Conservation (phyloP, 2,329 filamentous ascomycete species). For the Rutstroemia sp. region DNA sequence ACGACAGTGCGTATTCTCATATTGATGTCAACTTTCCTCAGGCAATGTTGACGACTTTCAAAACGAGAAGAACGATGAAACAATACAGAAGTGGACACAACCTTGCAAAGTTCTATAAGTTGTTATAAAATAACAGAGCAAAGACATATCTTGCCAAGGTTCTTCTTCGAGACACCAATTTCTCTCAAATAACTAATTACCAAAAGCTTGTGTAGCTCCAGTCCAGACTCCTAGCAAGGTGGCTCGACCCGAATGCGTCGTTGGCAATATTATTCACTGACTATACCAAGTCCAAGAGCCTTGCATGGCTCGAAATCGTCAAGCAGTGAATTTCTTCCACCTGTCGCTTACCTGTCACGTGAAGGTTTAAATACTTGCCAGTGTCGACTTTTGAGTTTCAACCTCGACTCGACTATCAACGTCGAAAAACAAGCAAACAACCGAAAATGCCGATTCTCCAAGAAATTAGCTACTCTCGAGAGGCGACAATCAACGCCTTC, state of each 20-base stretch:
- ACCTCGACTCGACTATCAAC: neutral
- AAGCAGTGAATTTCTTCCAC: no score
- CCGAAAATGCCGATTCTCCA: slow-evolving; percentile 3
- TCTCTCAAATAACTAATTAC: no score
- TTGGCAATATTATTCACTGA: neutral
- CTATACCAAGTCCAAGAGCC: neutral
- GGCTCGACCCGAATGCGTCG: no score
- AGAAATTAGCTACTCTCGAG: slow-evolving; percentile 10
- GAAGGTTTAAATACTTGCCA: no score
- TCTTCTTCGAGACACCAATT: neutral
- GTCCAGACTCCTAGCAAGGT: neutral
- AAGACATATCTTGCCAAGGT: neutral
- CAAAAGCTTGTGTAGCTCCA: neutral
- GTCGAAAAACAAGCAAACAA: neutral
- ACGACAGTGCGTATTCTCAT: neutral
- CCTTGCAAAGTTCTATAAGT: neutral
- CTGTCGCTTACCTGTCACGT: neutral
- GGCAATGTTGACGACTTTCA: neutral
- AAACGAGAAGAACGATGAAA: neutral
- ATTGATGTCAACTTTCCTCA: neutral
- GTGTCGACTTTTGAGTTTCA: no score
- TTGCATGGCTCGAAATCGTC: neutral
- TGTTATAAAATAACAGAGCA: neutral
- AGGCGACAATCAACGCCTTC: slow-evolving; percentile 18
- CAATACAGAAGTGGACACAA: neutral